phyloP scores from a whole-genome alignment of 2,329 filamentous ascomycete genomes.

The Epicoccum nigrum region DNA sequence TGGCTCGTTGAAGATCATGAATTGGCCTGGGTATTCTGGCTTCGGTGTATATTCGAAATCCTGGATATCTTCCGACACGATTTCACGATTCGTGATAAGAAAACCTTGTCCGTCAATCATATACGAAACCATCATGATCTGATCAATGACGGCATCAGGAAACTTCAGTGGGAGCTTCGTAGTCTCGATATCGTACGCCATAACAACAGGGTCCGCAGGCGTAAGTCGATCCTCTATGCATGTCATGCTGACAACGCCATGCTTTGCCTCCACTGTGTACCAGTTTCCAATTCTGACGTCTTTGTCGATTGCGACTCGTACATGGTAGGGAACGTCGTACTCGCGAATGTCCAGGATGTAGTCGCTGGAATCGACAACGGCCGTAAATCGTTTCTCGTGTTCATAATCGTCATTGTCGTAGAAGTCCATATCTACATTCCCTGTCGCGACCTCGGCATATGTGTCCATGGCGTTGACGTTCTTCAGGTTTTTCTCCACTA shows the following conservation, averaged over 20 bases:
- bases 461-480: conserved; percentile 97
- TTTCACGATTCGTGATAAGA: conserved; percentile 95
- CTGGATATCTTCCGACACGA: conserved; percentile 94
- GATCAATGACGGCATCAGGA: conserved; percentile 90
- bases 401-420: conserved; percentile 85
- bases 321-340: conserved; percentile 99
- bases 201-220: conserved; percentile 93
- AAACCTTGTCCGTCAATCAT: conserved; percentile 99
- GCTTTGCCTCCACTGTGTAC: conserved; percentile 95
- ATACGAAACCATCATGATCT: conserved; percentile 99
- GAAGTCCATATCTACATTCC: conserved; percentile 85
- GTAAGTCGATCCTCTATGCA: conserved; percentile 87
- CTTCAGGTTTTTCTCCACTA: conserved; percentile 96
- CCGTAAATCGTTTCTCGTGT: conserved; percentile 78
- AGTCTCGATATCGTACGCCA: conserved; percentile 99
- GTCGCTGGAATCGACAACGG: conserved; percentile 88
- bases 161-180: conserved; percentile 96
- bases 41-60: conserved; percentile 99
- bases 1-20: conserved; percentile 98
- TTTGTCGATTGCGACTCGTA: conserved; percentile 96
- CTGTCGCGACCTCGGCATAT: conserved; percentile 91
- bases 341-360: conserved; percentile 98
- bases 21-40: conserved; percentile 91
- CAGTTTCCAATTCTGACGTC: conserved; percentile 96
- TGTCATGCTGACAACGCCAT: conserved; percentile 81